Conservation (phyloP, 345 rosid species). For the Melaleuca quinquenervia region DNA sequence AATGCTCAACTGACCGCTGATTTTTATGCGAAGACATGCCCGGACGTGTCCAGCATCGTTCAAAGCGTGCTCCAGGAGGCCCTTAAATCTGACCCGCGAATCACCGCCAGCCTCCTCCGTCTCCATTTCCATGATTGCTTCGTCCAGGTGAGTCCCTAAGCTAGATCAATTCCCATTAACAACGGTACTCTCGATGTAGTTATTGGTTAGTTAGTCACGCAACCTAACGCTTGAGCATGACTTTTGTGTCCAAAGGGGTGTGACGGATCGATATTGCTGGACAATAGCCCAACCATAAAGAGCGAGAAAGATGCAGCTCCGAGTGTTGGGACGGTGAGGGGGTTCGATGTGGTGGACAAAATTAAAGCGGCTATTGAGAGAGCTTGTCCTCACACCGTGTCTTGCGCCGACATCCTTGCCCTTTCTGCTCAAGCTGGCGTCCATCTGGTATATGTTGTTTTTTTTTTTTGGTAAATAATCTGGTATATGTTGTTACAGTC, state of each 20-base stretch:
- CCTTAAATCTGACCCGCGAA: constrained; percentile 39
- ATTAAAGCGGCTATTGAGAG: constrained; percentile 56
- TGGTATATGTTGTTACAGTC: background rate
- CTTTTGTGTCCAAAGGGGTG: constrained; percentile 35
- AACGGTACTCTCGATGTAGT: background rate
- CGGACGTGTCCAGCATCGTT: constrained; percentile 44
- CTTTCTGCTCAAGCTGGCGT: constrained; percentile 54
- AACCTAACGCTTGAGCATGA: background rate
- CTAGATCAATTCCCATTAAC: background rate
- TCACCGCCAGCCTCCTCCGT: constrained; percentile 71
- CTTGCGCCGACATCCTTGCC: constrained; percentile 72
- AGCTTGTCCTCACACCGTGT: constrained; percentile 60
- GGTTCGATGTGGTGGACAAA: constrained; percentile 56
- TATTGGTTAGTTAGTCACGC: background rate
- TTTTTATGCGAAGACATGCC: constrained; percentile 50
- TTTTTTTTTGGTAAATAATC: no score
- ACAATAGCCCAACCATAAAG: constrained; percentile 25
- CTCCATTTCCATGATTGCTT: constrained; percentile 88
- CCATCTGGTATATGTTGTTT: constrained; percentile 51
- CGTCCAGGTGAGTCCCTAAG: constrained; percentile 35
- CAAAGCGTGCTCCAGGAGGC: constrained; percentile 42
- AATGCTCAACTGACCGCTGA: constrained; percentile 40
- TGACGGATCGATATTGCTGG: constrained; percentile 58
- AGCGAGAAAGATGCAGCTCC: constrained; percentile 58
- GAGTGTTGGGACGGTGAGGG: constrained; percentile 40